Evolutionary conservation across 2,329 filamentous ascomycete genomes (phyloP), one percentile per base, ranked within the genome.

Genomic region (Phaeosphaeria sp.): DNA sequence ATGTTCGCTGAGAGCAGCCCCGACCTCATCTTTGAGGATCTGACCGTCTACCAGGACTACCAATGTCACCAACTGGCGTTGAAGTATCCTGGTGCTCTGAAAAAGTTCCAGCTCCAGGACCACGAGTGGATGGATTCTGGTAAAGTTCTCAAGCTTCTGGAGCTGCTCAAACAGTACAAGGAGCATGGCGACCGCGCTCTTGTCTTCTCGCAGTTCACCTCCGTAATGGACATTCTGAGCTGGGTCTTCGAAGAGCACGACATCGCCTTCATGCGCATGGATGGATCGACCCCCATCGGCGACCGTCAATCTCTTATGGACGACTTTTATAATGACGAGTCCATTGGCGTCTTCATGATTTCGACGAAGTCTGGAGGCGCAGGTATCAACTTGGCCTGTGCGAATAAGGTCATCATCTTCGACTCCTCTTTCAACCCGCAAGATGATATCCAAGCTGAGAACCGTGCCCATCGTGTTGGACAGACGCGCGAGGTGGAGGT

Each of bases 351-450:
- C 0, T 99, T 99, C 77, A 85, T 99, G 64, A 86, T 99, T 6
- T 95, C 91, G 1, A 99, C 95, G 0, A 94, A 93, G 59, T 93
- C 94, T 0, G 95, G 95, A 51, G 95, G 95, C n/a, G 95, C 94
- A 0, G 95, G 95, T 42, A 96, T 99, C 80, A 99, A 99, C 77
- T 80, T 99, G 53, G 95, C 94, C 7, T 91, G 91, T 36, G 95
- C 95, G 4, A 98, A 98, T 81, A 98, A 97, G 79, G 94, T 99
- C 67, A 87, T 99, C 77, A 95, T 99, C 71, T 97, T 98, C 75
- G 95, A 99, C 77, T 91, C 91, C 63, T 92, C 89, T n/a, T 97
- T 97, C 80, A 99, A 99, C 68, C 95, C 95, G 0, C 95, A 99
- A 74, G 94, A 98, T 67, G 95, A 99, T 73, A 89, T 97, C n/a